Base-by-base conservation (phyloP, 106 monocot genomes). In the Chionographis japonica region DNA sequence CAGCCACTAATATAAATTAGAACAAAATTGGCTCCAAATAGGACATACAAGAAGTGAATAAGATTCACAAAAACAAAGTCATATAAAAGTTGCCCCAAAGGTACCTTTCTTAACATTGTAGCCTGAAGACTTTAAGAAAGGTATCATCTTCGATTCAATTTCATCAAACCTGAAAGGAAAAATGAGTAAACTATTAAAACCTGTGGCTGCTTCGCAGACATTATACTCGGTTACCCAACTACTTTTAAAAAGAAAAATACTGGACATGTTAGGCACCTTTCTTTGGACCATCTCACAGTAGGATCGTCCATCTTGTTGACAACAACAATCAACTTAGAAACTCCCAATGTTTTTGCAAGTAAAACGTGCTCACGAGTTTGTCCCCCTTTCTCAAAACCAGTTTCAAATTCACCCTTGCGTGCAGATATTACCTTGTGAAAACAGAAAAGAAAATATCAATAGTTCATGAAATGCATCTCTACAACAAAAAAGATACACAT, bases 371-470 rank as follows among this genome's bases (percentile, higher is more conserved):
- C 97, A 37, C 89, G 88, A 8, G 92, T 97, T 61, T 92, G 92
- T 13, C 97, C 92, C 37, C 97, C 97, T 74, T 87, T 97, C 60
- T 97, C 97, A 85, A 80, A 97, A 46, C 97, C 97, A 57, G 97
- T 97, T 81, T 97, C 97, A 89, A 97, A 97, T 68, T 97, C 97
- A 74, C 97, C 97, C 49, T 97, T 97, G 6, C 92, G 89, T n/a
- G 97, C 92, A 73, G 97, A 97, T 74, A 97, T 97, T 50, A 97
- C 97, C 97, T 97, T 68, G 9, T 46, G 46, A 46, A 46, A 16
- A 66, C 6, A 46, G 13, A 52, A 60, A 54, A 37, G 3, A 19
- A 61, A 5, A 75, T 15, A n/a, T 37, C 9, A 15, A 51, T 41
- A 69, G n/a, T 57, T 19, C 41, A 54, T 27, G 1, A 41, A 38